Conservation (phyloP, 23 red algal species). For the Rhodosorus marinus region DNA sequence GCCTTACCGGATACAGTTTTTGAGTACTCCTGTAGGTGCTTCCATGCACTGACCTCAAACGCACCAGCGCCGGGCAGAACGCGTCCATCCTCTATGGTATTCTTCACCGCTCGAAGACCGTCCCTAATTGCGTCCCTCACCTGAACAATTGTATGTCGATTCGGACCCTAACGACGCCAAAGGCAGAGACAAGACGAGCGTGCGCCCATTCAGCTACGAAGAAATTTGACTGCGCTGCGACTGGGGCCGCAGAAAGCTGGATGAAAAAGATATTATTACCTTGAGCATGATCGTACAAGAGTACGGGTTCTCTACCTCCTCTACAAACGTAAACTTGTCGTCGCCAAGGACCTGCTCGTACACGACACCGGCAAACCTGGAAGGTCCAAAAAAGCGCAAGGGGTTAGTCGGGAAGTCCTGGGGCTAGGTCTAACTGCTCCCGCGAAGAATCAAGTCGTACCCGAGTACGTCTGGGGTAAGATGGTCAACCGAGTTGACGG, state of each 20-base stretch:
- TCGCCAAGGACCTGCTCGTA: slow-evolving; percentile 90
- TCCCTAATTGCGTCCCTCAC: slow-evolving; percentile 96
- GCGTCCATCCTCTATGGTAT: slow-evolving; percentile 65
- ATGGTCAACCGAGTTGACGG: slow-evolving; percentile 81
- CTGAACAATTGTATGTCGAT: slow-evolving; percentile 86
- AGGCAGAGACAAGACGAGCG: too few species aligned
- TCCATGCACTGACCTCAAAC: slow-evolving; percentile 68
- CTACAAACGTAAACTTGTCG: slow-evolving; percentile 96
- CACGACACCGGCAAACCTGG: slow-evolving; percentile 73
- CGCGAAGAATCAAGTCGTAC: too few species aligned
- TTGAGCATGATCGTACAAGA: slow-evolving; percentile 86
- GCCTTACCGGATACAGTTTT: slow-evolving; percentile 47
- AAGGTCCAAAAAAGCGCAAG: not conserved
- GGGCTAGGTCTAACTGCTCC: not conserved
- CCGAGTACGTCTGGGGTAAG: slow-evolving; percentile 56
- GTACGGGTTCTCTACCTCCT: slow-evolving; percentile 67
- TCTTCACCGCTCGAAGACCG: slow-evolving; percentile 79
- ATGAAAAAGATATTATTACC: too few species aligned
- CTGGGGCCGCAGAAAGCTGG: too few species aligned
- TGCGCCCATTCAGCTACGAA: too few species aligned
- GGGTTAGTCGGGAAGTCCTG: not conserved
- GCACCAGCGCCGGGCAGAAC: slow-evolving; percentile 74
- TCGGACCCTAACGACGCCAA: too few species aligned
- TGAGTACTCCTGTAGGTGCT: slow-evolving; percentile 47
- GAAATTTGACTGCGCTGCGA: too few species aligned